Base-by-base conservation (phyloP, 176 grass and related monocot species). In the Miscanthus lutarioriparius region DNA sequence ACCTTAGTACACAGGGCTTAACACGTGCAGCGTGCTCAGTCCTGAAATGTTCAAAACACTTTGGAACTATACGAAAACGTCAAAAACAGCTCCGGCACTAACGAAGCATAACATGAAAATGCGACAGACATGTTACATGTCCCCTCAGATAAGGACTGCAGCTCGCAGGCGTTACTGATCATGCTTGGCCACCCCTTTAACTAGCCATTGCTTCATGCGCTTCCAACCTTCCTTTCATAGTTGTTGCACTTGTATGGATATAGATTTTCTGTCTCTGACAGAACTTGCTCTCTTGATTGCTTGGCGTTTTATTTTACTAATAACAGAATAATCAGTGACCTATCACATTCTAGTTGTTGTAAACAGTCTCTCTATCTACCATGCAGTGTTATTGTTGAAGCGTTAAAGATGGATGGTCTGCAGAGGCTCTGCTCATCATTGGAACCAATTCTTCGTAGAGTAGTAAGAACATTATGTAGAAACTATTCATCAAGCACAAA, bases 381-480 rank as follows among this genome's bases (percentile, higher is more conserved):
- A 63, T 90, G 75, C 87, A 92, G 91, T 87, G 91, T 92, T 71
- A 85, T 92, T 85, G 91, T 92, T 32, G 91, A 92, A 87, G 91
- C 91, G 4, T 67, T 92, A 72, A 92, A 90, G 84, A 79, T 92
- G 85, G 91, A 92, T 85, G 87, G 91, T 82, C 77, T 92, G 25
- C 87, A 92, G 54, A 92, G 88, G 77, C 87, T 92, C 54, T 90
- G 91, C 88, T 92, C 91, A 54, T 90, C 91, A 63, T 61, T 92
- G 85, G 91, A 92, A 81, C 91, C 91, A 71, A 90, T 92, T 85
- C 91, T 92, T 77, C 91, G 91, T 64, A 92, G 87, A 92, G 91
- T 92, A 71, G 91, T 92, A 87, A 85, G 87, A 83, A 66, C 61
- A 86, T 53, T 37, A 33, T 51, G 20, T 53, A 53, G 8, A 70